Base-by-base conservation (phyloP, 2,329 filamentous ascomycete species). In the Colletotrichum sp. region DNA sequence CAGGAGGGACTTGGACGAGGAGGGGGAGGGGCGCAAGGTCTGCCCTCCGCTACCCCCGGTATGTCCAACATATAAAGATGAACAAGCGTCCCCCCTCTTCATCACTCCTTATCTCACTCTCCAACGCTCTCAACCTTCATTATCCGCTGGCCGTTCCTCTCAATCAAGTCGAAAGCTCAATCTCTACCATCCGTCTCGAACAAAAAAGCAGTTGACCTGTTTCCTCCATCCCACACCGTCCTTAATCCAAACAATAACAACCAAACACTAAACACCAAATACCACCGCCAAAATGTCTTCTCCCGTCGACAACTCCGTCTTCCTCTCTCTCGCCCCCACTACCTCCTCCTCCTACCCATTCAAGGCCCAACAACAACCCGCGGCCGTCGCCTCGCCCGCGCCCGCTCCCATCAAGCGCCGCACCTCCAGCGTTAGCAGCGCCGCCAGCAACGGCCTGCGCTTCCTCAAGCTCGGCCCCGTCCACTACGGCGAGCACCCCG, bases 401-500 rank as follows among this genome's bases (percentile, higher is more conserved):
- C 87, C 80, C 60, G 71, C 83, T 68, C 69, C 73, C 43, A 71
- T 77, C 27, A 77, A 76, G 39, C 87, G 90, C 81, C 90, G 91
- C 82, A 89, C 87, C 77, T 91, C 89, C 74, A 90, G 88, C 82
- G 82, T 88, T 78, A 90, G 88, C 86, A 90, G 87, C 82, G 87
- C 83, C 80, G 81, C 79, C 71, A 77, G 79, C 48, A 13, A 52
- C 22, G 82, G 86, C 77, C 84, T 86, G 78, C 87, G 88, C 74
- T 90, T 93, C 83, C 88, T 93, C 79, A 93, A 92, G 87, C 90
- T 93, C 74, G 90, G 90, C 28, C 91, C 91, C 39, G 91, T 93
- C 75, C 90, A 93, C 88, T 92, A 87, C 84, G 91, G 91, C 78
- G 91, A 90, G 86, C 89, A 91, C 83, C 84, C 85, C 27, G 90